These are phyloP conservation scores for Rhododendron ovatum DNA, from an alignment of 148 eudicot genomes.

Conservation along the genomic window DNA sequence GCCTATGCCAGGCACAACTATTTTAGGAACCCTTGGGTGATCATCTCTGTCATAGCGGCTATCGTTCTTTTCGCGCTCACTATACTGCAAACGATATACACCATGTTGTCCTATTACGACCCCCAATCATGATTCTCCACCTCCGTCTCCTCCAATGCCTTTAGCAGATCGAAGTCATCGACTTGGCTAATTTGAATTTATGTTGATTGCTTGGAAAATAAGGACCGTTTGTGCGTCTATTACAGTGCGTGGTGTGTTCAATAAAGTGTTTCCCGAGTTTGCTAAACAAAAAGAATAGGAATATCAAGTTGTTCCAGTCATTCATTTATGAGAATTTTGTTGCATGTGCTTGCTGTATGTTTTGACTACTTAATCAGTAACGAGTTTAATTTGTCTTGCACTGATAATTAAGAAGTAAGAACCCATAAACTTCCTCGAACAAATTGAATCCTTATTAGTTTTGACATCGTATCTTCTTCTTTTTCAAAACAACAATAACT, in stretches of 20 bases:
- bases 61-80: slow-evolving; percentile 35
- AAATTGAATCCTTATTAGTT: too few relatives aligned
- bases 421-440: too few relatives aligned
- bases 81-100: slow-evolving; percentile 23
- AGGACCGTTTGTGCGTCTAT: too few relatives aligned
- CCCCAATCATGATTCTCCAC: neutral
- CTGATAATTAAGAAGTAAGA: too few relatives aligned
- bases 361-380: neutral
- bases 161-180: neutral
- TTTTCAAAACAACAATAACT: too few relatives aligned
- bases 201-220: neutral
- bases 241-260: neutral
- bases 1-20: slow-evolving; percentile 33
- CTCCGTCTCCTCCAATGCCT: neutral
- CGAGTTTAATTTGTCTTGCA: too few relatives aligned
- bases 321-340: too few relatives aligned
- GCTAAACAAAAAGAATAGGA: too few relatives aligned
- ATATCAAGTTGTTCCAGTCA: too few relatives aligned
- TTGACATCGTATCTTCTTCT: too few relatives aligned
- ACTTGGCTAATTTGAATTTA: neutral
- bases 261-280: neutral
- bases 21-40: slow-evolving; percentile 35
- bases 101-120: slow-evolving; percentile 11
- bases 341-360: too few relatives aligned
- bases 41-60: slow-evolving; percentile 27